Conservation (phyloP, 2,329 filamentous ascomycete species). For the Didymosphaeria variabile region DNA sequence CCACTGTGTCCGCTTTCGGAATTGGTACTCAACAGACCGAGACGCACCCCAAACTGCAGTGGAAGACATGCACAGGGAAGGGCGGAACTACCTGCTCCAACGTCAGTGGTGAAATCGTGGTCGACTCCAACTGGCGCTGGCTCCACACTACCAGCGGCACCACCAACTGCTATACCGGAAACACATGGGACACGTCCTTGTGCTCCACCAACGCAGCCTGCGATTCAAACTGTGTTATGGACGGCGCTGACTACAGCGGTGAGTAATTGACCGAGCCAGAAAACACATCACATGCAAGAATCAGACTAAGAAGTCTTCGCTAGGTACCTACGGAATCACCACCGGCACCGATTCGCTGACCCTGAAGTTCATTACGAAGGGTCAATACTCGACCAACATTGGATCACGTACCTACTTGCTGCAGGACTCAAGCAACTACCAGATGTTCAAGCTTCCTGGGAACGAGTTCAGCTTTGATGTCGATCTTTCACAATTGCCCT, state of each 20-base stretch:
- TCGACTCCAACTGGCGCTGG: slow-evolving; percentile 58
- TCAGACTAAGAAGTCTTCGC: background rate
- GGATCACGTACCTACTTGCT: slow-evolving; percentile 50
- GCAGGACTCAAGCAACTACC: slow-evolving; percentile 41
- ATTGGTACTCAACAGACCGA: slow-evolving; percentile 50
- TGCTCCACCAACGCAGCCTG: slow-evolving; percentile 47
- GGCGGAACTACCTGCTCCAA: slow-evolving; percentile 33
- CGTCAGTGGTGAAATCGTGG: slow-evolving; percentile 37
- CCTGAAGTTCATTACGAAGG: slow-evolving; percentile 65
- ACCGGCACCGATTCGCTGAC: slow-evolving; percentile 61
- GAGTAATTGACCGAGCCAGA: slow-evolving; percentile 1
- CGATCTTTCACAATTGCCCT: slow-evolving; percentile 68
- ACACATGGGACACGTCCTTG: slow-evolving; percentile 45
- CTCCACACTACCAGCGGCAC: slow-evolving; percentile 50
- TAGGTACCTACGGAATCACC: slow-evolving; percentile 56
- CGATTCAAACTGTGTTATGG: slow-evolving; percentile 47
- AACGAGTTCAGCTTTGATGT: slow-evolving; percentile 52
- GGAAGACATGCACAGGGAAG: slow-evolving; percentile 48
- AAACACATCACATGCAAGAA: too few species aligned
- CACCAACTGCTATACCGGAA: slow-evolving; percentile 40
- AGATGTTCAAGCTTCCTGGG: slow-evolving; percentile 49
- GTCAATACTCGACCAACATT: slow-evolving; percentile 51
- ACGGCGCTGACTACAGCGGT: slow-evolving; percentile 51
- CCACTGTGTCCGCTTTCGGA: slow-evolving; percentile 43
- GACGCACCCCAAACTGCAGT: slow-evolving; percentile 50